Percentiles rank a stretch among this genome's conserved stretches.
phyloP scores from a whole-genome alignment of 768 basidiomycete species.

The Lentinula sp. region DNA sequence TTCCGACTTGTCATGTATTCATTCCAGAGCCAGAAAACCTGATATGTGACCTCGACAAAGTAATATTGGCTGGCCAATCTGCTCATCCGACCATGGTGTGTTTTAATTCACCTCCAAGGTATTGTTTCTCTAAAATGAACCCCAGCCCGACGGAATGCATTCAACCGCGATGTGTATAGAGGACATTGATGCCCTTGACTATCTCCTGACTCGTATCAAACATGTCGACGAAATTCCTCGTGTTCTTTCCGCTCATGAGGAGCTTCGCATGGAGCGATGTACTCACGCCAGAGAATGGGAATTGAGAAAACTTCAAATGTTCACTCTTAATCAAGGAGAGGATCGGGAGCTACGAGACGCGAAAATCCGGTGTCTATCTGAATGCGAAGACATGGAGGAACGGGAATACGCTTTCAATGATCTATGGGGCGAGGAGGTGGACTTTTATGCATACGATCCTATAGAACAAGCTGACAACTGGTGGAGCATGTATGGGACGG shows the following conservation, averaged over 20 bases:
- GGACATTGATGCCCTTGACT: conserved; percentile 55
- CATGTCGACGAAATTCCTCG: conserved; percentile 40
- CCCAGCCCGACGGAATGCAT: conserved; percentile 50
- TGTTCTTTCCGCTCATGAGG: conserved; percentile 51
- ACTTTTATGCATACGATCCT: conserved; percentile 45
- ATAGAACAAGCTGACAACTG: conserved; percentile 56
- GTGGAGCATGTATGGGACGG: conserved; percentile 47
- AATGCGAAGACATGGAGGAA: conserved; percentile 29
- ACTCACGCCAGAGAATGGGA: conserved; percentile 40
- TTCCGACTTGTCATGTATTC: conserved; percentile 22
- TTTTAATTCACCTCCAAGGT: background rate
- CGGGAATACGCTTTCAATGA: conserved; percentile 38
- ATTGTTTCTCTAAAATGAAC: background rate
- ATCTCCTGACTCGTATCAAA: conserved; percentile 50
- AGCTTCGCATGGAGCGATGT: conserved; percentile 49
- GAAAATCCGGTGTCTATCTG: conserved; percentile 28
- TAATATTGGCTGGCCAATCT: conserved; percentile 55
- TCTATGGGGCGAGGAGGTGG: conserved; percentile 49
- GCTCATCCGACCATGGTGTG: conserved; percentile 50
- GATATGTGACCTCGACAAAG: conserved; percentile 40
- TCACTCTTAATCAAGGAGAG: conserved; percentile 37
- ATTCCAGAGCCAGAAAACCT: conserved; percentile 35
- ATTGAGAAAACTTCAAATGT: conserved; percentile 35
- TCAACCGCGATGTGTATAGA: conserved; percentile 49
- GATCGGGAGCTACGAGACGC: conserved; percentile 39